Evolutionary conservation across 495 filamentous ascomycete species (phyloP).

Genomic region (Aspergillus funiculosus): DNA sequence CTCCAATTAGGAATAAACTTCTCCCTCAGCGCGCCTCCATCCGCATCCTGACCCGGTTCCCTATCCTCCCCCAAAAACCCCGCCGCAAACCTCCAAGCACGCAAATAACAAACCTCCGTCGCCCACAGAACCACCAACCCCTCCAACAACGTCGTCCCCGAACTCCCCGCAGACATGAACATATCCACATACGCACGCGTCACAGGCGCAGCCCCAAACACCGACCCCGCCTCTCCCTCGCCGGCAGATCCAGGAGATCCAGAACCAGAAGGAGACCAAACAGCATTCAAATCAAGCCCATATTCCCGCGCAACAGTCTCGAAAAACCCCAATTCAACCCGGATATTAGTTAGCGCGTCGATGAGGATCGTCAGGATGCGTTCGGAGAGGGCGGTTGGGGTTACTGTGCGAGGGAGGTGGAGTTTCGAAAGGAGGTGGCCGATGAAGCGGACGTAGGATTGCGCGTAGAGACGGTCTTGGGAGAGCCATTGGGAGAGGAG

Average conservation of each 20-base stretch:
- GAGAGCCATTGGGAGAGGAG: slow-evolving; percentile 63
- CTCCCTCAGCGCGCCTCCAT: slow-evolving; percentile 56
- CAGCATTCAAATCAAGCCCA: slow-evolving; percentile 42
- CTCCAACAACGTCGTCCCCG: slow-evolving; percentile 49
- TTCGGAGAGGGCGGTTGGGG: slow-evolving; percentile 18
- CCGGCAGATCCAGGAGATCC: no score
- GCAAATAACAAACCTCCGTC: slow-evolving; percentile 60
- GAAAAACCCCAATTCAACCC: slow-evolving; percentile 63
- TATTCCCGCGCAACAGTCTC: slow-evolving; percentile 58
- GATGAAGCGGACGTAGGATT: slow-evolving; percentile 64
- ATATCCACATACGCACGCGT: slow-evolving; percentile 51
- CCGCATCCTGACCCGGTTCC: slow-evolving; percentile 45
- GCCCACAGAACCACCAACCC: slow-evolving; percentile 68
- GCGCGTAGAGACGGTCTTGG: slow-evolving; percentile 70
- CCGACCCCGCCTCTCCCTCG: slow-evolving; percentile 14
- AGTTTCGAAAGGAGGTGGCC: slow-evolving; percentile 60
- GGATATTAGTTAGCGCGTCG: slow-evolving; percentile 59
- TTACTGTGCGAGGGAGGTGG: slow-evolving; percentile 43
- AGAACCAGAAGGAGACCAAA: no score
- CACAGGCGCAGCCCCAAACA: slow-evolving; percentile 34
- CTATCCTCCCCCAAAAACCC: slow-evolving; percentile 22
- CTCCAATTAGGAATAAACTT: slow-evolving; percentile 66
- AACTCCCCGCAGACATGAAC: slow-evolving; percentile 46
- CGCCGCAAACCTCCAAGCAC: slow-evolving; percentile 54
- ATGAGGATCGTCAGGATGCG: slow-evolving; percentile 56